Base-by-base conservation (phyloP, 2,329 filamentous ascomycete species). In the Pyrenophora teres region DNA sequence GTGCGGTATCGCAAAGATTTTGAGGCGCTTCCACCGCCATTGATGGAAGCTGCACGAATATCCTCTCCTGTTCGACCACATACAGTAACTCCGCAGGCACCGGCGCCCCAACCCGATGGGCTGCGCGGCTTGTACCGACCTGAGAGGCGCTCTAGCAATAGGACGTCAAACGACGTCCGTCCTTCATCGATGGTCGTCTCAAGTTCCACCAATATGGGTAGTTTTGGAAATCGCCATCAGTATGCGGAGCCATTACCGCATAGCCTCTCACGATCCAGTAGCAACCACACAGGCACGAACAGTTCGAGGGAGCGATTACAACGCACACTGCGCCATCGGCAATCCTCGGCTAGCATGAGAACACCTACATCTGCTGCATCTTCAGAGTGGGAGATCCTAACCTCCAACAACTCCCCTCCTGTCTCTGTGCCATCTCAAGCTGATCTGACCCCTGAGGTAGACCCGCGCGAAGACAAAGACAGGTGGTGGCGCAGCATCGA, bases 381-480 rank as follows among this genome's bases (percentile, higher is more conserved):
- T 10, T 39, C 53, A 54, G 63, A 63, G 58, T 65, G 60, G 58
- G 62, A 45, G 8, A 38, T 46, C 21, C 35, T 51, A 30, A 43
- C 58, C 30, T 51, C 60, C 21, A 49, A 57, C 32, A 40, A 40
- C 10, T 50, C 46, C 13, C 36, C 42, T 33, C 35, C 43, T 18
- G 40, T 46, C 10, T 63, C 64, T 16, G 31, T 62, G 8, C 27
- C 54, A 3, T 59, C 59, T 42, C 56, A 63, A 25, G 38, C 35
- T 25, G 58, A 59, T 54, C 54, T 61, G 44, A 63, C 58, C 31
- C 55, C 60, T 6, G 60, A 63, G 27, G 31, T 56, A 63, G 67
- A 67, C 54, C 52, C 52, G 10, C 43, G 30, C 18, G 38, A 46
- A 46, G 52, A 54, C 45, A 57, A 46, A 31, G 54, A 57, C 32